Conservation (phyloP, 1,284 basidiomycete species). For the Cryptococcus hybrid region DNA sequence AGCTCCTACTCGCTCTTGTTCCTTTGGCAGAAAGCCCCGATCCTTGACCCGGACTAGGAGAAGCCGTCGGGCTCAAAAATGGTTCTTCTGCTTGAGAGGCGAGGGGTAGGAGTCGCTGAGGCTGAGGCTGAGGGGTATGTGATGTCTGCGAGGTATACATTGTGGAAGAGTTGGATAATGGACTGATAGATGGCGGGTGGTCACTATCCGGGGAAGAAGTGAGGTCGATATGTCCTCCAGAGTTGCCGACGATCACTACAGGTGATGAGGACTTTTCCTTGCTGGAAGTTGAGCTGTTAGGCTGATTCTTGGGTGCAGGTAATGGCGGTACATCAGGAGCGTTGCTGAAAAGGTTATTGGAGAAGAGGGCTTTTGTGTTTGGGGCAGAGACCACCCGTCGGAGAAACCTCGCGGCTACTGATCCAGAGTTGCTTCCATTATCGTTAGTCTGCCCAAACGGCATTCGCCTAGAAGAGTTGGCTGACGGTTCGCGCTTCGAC, state of each 20-base stretch:
- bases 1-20: conserved; percentile 24
- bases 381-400: conserved; percentile 94
- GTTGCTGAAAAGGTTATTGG: conserved; percentile 32
- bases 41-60: background rate
- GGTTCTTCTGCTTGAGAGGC: conserved; percentile 1
- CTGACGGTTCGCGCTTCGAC: background rate
- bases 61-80: background rate
- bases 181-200: too few relatives aligned
- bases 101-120: conserved; percentile 1
- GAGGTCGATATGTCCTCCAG: conserved; percentile 15
- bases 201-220: conserved; percentile 9
- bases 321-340: conserved; percentile 36
- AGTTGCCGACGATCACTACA: conserved; percentile 10
- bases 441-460: background rate
- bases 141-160: conserved; percentile 5
- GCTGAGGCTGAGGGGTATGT: conserved; percentile 2
- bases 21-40: conserved; percentile 23
- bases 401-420: conserved; percentile 72
- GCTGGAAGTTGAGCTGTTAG: background rate
- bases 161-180: background rate
- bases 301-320: conserved; percentile 7
- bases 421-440: conserved; percentile 9
- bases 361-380: conserved; percentile 88
- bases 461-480: background rate
- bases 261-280: conserved; percentile 21